Percentiles rank a stretch among this genome's conserved stretches.
These are phyloP conservation scores for Scytalidium lignicola DNA, from an alignment of 2,329 filamentous ascomycete genomes.

Conservation along the genomic window DNA sequence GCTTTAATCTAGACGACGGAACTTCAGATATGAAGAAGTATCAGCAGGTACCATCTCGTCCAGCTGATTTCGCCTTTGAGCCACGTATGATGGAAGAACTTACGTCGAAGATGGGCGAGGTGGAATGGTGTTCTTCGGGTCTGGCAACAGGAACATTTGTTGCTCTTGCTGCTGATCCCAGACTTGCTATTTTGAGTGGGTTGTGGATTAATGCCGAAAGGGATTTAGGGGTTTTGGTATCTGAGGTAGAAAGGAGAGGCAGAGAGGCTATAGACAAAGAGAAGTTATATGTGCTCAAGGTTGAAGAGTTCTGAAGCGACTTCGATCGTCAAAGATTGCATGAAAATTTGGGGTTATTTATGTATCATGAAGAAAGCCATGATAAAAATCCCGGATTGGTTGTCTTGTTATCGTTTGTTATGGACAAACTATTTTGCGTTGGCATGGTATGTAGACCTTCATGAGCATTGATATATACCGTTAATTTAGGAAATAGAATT, in stretches of 20 bases:
- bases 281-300: constrained; percentile 15
- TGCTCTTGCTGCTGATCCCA: constrained; percentile 13
- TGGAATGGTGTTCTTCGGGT: constrained; percentile 13
- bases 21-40: background rate
- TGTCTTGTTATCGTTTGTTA: background rate
- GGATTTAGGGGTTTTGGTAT: constrained; percentile 25
- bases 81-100: constrained; percentile 5
- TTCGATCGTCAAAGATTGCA: background rate
- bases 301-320: constrained; percentile 16
- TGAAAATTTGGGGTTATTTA: background rate
- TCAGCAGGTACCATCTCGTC: background rate
- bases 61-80: constrained; percentile 10
- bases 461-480: too few species aligned
- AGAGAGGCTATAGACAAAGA: constrained; percentile 8
- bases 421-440: too few species aligned
- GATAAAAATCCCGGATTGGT: background rate
- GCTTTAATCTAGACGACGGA: background rate
- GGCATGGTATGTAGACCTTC: too few species aligned
- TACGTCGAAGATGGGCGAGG: background rate
- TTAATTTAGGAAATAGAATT: too few species aligned
- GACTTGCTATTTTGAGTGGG: constrained; percentile 13
- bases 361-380: background rate
- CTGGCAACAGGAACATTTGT: constrained; percentile 16
- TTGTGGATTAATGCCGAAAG: constrained; percentile 16
- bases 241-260: constrained; percentile 9